A percentile compares a stretch with the other conserved stretches of the same genome.
These are phyloP conservation scores for Phytophthora quininea DNA, from an alignment of 352 stramenopile genomes.

Conservation along the genomic window DNA sequence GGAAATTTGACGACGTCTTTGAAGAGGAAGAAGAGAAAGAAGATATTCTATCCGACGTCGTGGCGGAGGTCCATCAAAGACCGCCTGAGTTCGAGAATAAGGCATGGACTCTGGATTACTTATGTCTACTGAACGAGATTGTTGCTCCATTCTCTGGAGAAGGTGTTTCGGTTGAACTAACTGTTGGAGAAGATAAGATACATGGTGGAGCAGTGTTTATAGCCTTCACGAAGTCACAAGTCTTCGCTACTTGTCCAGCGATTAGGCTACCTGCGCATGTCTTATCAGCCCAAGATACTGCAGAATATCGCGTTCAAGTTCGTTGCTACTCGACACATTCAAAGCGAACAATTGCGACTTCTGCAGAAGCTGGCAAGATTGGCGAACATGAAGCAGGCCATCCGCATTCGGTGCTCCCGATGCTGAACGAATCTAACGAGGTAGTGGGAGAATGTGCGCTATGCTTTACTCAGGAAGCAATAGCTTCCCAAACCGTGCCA, in stretches of 20 bases:
- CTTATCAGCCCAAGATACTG: slow-evolving; percentile 1
- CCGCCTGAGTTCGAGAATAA: slow-evolving; percentile 1
- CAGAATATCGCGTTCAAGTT: slow-evolving; percentile 16
- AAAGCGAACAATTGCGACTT: slow-evolving; percentile 21
- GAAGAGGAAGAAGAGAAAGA: neutral
- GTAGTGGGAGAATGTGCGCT: slow-evolving; percentile 25
- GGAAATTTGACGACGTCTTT: neutral
- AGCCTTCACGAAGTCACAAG: slow-evolving; percentile 43
- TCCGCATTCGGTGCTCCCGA: neutral
- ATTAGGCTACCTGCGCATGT: slow-evolving; percentile 5
- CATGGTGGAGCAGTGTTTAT: slow-evolving; percentile 37
- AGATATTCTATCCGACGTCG: neutral
- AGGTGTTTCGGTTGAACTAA: slow-evolving; percentile 44
- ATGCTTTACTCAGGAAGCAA: slow-evolving; percentile 6
- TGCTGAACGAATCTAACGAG: slow-evolving; percentile 24
- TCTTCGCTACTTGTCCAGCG: slow-evolving; percentile 37
- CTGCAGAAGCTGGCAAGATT: neutral
- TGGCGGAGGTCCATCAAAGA: neutral
- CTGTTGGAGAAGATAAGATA: slow-evolving; percentile 23
- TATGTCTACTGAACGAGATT: slow-evolving; percentile 32
- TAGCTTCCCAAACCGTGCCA: slow-evolving; percentile 5
- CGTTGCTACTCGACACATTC: slow-evolving; percentile 32
- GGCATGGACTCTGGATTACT: slow-evolving; percentile 36
- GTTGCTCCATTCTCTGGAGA: slow-evolving; percentile 45
- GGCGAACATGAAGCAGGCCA: too few relatives aligned